Conservation (phyloP, 495 filamentous ascomycete species). For the Lophiostoma macrostomum region DNA sequence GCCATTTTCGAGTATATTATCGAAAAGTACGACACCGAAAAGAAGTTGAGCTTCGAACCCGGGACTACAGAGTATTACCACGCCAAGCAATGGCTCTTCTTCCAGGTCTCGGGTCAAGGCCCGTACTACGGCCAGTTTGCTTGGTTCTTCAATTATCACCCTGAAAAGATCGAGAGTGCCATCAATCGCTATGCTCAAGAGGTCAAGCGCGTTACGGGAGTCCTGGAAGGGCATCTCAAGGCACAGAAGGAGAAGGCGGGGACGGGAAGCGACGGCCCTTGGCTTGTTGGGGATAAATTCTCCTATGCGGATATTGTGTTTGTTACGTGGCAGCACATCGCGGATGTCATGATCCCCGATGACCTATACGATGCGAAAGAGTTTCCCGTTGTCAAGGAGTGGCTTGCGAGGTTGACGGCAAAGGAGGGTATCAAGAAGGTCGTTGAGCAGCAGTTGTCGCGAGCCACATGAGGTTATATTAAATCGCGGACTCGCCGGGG, state of each 20-base stretch:
- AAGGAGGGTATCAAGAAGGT: constrained; percentile 29
- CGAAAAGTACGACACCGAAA: constrained; percentile 64
- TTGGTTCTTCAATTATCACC: constrained; percentile 56
- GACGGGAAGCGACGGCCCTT: constrained; percentile 31
- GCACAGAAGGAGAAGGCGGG: constrained; percentile 40
- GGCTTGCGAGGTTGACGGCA: constrained; percentile 34
- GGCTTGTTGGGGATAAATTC: constrained; percentile 58
- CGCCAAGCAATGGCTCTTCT: constrained; percentile 64
- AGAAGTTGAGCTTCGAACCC: constrained; percentile 55
- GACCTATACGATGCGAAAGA: constrained; percentile 22
- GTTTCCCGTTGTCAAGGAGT: constrained; percentile 36
- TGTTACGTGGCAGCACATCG: constrained; percentile 47
- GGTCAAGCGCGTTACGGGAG: constrained; percentile 56
- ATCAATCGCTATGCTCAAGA: constrained; percentile 60
- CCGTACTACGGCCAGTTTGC: constrained; percentile 63
- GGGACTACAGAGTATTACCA: constrained; percentile 50
- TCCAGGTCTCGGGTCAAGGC: constrained; percentile 65
- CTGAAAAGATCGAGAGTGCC: constrained; percentile 57
- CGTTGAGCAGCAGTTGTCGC: constrained; percentile 1
- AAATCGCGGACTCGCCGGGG: too few species aligned
- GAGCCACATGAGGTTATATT: too few species aligned
- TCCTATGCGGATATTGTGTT: constrained; percentile 61
- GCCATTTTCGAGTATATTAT: constrained; percentile 71
- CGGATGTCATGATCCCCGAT: background rate
- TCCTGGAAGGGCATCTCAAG: constrained; percentile 53